Percentiles rank a stretch among this genome's conserved stretches.
Evolutionary conservation across 805 yeast genomes (phyloP).

Genomic region (Tetrapisispora taiwanensis): DNA sequence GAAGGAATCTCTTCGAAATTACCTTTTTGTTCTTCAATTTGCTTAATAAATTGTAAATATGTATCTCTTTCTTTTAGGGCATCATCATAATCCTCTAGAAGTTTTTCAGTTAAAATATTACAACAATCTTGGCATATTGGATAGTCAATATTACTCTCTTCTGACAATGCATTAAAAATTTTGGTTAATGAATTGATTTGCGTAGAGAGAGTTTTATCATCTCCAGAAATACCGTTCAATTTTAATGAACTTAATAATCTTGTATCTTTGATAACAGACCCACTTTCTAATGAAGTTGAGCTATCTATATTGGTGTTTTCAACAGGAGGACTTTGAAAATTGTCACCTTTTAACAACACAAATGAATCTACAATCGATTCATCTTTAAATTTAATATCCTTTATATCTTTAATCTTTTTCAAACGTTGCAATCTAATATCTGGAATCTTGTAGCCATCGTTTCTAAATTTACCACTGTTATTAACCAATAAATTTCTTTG

Average conservation of each 20-base stretch:
- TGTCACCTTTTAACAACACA: constrained; percentile 12
- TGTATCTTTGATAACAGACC: constrained; percentile 9
- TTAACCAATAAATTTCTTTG: constrained; percentile 36
- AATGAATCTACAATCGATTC: constrained; percentile 19
- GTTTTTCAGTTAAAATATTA: constrained; percentile 47
- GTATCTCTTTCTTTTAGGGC: constrained; percentile 68
- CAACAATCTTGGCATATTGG: constrained; percentile 90
- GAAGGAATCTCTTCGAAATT: constrained; percentile 32
- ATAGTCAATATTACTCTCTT: constrained; percentile 65
- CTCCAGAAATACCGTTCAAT: constrained; percentile 8
- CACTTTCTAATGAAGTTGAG: constrained; percentile 25
- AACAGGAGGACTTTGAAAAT: constrained; percentile 3
- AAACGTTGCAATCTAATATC: constrained; percentile 16
- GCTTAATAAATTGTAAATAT: constrained; percentile 62
- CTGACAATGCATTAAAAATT: constrained; percentile 62
- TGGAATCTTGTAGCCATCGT: constrained; percentile 11
- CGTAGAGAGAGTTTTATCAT: constrained; percentile 32
- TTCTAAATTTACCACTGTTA: background rate
- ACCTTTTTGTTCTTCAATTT: constrained; percentile 50
- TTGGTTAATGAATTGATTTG: constrained; percentile 46
- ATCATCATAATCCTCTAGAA: constrained; percentile 62
- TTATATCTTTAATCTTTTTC: constrained; percentile 11
- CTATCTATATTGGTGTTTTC: background rate
- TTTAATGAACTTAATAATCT: constrained; percentile 3
- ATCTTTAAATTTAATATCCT: constrained; percentile 22